Base-by-base conservation (phyloP, 495 filamentous ascomycete species). In the Podospora anserina region DNA sequence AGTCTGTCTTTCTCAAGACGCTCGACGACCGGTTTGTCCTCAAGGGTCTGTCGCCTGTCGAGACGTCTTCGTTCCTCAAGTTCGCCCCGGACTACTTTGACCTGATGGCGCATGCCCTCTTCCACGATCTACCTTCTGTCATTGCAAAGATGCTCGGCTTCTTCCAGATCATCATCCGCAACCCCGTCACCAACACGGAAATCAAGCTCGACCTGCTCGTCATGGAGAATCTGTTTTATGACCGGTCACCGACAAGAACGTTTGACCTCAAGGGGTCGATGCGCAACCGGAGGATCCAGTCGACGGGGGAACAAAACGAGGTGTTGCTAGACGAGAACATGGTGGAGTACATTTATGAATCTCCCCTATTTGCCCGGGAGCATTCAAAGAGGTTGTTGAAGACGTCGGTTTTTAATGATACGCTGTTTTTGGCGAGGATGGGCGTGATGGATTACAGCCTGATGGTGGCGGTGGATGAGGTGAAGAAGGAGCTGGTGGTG, bases 111-210 rank as follows among this genome's bases (percentile, higher is more conserved):
- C 90, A 98, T 76, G 93, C 92, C 0, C 85, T 99, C 27, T 99
- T 98, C 80, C 93, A 97, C 71, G 95, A 97, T 71, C 84, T 99
- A 5, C 95, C 95, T 2, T 95, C 93, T 11, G 96, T 96, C 18
- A 98, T 99, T 72, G 95, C 95, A 13, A 99, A 99, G 81, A 98
- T 99, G 96, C 87, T 98, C 60, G 95, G 95, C 2, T 97, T 99
- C 80, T 99, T 96, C 78, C 94, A 98, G 72, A 89, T 99, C 68
- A 88, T 91, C 71, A 97, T 99, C 81, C 96, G 95, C 79, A 98
- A 98, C 73, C 91, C 94, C 0, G 85, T 88, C 5, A 97, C 94
- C 0, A 93, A 93, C 67, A 89, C 89, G 1, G 95, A 99, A 76
- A 95, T 97, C 79, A 96, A 96, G 75, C 95, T 93, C 81, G 96